Evolutionary conservation across 2,329 filamentous ascomycete genomes (phyloP).

Genomic region (Aspergillus candidus): DNA sequence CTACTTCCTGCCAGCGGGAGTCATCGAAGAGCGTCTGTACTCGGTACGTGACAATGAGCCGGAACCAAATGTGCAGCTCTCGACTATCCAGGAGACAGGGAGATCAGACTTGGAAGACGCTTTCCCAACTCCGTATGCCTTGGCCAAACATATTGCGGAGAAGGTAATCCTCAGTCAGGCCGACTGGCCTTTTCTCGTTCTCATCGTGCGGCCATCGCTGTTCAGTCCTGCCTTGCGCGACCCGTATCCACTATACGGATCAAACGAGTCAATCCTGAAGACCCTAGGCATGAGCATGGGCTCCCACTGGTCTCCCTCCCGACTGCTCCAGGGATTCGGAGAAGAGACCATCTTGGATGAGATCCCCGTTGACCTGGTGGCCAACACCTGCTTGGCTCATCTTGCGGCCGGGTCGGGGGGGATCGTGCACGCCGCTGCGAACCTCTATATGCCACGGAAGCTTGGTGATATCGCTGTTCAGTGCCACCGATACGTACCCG

Average conservation of each 20-base stretch:
- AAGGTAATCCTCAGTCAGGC: slow-evolving; percentile 2
- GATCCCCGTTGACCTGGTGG: slow-evolving; percentile 16
- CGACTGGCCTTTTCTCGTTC: slow-evolving; percentile 1
- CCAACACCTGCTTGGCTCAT: slow-evolving; percentile 12
- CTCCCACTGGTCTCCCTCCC: not conserved
- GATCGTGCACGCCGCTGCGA: slow-evolving; percentile 9
- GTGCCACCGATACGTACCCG: no score
- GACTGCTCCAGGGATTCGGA: not conserved
- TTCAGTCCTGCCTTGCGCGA: slow-evolving; percentile 15
- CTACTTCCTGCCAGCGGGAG: slow-evolving; percentile 9
- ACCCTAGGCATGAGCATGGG: no score
- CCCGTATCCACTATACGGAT: slow-evolving; percentile 13
- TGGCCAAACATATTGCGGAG: slow-evolving; percentile 16
- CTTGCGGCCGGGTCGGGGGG: slow-evolving; percentile 7
- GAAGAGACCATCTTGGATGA: slow-evolving; percentile 9
- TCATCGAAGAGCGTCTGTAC: slow-evolving; percentile 7
- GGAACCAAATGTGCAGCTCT: slow-evolving; percentile 3
- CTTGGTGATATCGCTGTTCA: no score
- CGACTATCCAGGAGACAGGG: slow-evolving; percentile 6
- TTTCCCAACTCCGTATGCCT: slow-evolving; percentile 12
- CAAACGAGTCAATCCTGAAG: slow-evolving; percentile 8
- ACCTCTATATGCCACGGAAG: no score
- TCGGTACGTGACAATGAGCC: not conserved
- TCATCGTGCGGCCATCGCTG: slow-evolving; percentile 12
- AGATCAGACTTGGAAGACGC: slow-evolving; percentile 2